phyloP scores from a whole-genome alignment of 768 basidiomycete species.

The Candolleomyces aberdarensis region DNA sequence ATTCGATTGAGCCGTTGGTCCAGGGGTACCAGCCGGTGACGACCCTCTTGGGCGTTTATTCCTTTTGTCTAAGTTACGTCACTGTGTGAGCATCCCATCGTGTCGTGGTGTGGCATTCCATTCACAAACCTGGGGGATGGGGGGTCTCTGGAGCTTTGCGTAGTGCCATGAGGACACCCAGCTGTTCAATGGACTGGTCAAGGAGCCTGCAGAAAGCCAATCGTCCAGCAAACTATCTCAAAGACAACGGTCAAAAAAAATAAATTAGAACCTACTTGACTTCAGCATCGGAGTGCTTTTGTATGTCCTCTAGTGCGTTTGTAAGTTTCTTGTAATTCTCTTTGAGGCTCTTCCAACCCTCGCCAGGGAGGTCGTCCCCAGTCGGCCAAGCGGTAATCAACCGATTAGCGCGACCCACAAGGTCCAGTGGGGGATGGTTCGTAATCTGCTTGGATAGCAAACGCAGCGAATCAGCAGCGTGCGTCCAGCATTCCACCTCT shows the following conservation, averaged over 20 bases:
- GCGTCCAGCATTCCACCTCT: conserved; percentile 81
- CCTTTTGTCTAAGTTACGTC: conserved; percentile 55
- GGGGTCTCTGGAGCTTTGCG: conserved; percentile 64
- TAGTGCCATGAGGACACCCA: conserved; percentile 68
- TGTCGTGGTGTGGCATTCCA: no score
- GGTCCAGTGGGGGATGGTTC: conserved; percentile 48
- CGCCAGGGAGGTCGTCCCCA: conserved; percentile 65
- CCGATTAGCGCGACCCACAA: conserved; percentile 71
- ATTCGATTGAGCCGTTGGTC: conserved; percentile 27
- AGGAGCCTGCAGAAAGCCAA: conserved; percentile 50
- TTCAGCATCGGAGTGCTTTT: conserved; percentile 56
- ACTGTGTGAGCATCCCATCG: neutral
- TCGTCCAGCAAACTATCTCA: conserved; percentile 6
- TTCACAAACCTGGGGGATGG: conserved; percentile 46
- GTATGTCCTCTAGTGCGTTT: conserved; percentile 62
- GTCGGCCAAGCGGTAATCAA: conserved; percentile 68
- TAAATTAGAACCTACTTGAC: conserved; percentile 44
- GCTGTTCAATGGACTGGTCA: conserved; percentile 65
- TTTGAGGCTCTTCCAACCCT: conserved; percentile 65
- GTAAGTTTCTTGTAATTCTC: conserved; percentile 59
- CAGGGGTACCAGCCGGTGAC: conserved; percentile 60
- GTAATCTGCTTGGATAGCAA: conserved; percentile 53
- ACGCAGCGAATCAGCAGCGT: conserved; percentile 57
- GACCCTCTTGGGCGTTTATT: conserved; percentile 70
- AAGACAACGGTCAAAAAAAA: neutral